A percentile compares a stretch with the other conserved stretches of the same genome.
Conservation (phyloP, 306 rosid genomes). For the Coriaria nepalensis region DNA sequence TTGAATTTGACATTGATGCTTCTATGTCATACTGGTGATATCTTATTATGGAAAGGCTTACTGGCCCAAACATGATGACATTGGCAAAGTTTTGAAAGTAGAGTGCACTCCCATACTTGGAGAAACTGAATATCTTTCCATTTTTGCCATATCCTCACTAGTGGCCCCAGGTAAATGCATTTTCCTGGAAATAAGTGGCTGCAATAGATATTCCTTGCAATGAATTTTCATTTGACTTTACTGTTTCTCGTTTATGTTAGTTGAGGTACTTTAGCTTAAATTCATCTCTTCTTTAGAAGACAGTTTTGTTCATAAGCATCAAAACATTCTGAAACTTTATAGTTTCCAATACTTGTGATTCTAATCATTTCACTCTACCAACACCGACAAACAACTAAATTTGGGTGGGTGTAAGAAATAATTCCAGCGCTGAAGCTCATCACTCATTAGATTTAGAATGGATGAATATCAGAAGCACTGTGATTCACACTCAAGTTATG, state of each 20-base stretch:
- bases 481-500: no score
- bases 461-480: no score
- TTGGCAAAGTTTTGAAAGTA: slow-evolving; percentile 69
- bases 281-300: not conserved
- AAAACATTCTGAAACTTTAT: no score
- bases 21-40: slow-evolving; percentile 16
- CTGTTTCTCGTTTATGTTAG: not conserved
- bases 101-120: slow-evolving; percentile 66
- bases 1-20: not conserved
- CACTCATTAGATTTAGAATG: no score
- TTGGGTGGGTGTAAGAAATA: no score
- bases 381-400: no score
- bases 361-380: no score
- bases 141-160: slow-evolving; percentile 72
- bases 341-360: no score
- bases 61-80: slow-evolving; percentile 84
- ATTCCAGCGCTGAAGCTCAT: no score
- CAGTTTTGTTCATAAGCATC: no score
- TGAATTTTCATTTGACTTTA: not conserved
- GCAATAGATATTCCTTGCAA: not conserved
- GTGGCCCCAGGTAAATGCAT: slow-evolving; percentile 52
- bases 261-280: not conserved
- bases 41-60: slow-evolving; percentile 38
- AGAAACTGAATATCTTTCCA: slow-evolving; percentile 58
- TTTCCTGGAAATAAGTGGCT: not conserved